Base-by-base conservation (phyloP, 495 filamentous ascomycete species). In the Glarea lozoyensis region DNA sequence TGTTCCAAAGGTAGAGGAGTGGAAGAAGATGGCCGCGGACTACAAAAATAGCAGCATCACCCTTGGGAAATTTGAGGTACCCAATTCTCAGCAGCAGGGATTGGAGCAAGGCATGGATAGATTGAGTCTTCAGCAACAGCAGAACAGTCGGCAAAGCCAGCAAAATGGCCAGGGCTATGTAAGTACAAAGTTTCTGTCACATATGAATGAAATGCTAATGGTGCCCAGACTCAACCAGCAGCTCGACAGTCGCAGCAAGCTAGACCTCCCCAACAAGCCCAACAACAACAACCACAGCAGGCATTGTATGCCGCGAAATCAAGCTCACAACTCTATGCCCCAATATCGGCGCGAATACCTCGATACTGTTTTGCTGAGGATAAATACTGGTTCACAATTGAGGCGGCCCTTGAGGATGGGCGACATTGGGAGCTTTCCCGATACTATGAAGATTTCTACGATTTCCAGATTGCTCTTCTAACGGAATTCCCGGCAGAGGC, bases 21-120 rank as follows among this genome's bases (percentile, higher is more conserved):
- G 92, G 92, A 97, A 98, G 73, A 94, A 93, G 67, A 95, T 96
- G 88, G 92, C 92, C 9, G 88, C 88, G 17, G 89, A 96, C 37
- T 98, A 97, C 67, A 98, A 98, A 72, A 95, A 97, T 59, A 94
- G 88, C 62, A 96, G 90, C 62, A 97, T 97, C 58, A 86, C 86
- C 3, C 70, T 98, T 21, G 92, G 92, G 47, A 90, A 89, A 56
- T 84, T 97, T 37, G 88, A 94, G 49, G 71, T 57, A 7, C 66
- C 70, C 13, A 63, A 59, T 24, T 58, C 53, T n/a, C 58, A 60
- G 18, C 62, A 60, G 30, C 57, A 60, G 43, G 52, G 44, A 37
- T 63, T 49, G 32, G 57, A 50, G 41, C 60, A 48, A 38, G 63
- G 71, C 0, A 84, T 88, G 78, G 84, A 86, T 44, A 70, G 85